Base-by-base conservation (phyloP, 1,284 basidiomycete genomes). In the Cerioporus squamosus region DNA sequence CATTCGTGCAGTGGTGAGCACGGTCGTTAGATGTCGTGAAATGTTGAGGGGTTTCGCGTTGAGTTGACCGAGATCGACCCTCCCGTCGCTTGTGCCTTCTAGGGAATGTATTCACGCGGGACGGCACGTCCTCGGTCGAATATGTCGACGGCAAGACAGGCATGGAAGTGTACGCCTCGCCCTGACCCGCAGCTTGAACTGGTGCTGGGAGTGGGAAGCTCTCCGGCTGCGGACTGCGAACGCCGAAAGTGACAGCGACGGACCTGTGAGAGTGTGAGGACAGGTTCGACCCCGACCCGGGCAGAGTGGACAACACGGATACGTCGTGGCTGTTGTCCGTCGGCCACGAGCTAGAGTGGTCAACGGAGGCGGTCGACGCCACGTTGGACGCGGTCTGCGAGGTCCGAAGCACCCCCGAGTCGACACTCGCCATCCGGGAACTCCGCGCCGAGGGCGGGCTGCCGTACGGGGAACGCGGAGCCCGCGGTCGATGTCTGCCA, bases 401-500 rank as follows among this genome's bases (percentile, higher is more conserved):
- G 10, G 54, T 59, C 12, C 61, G 62, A 18, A 45, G 40, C 2
- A 55, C 60, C 18, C 59, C 44, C 9, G 68, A 69, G 36, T 67
- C 69, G n/a, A 60, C 45, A 42, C 69, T 70, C 2, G 57, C 42
- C n/a, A 60, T 56, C 15, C 59, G 61, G 12, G 68, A 68, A 14
- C 62, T 55, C 14, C 62, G 62, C 15, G 51, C 62, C n/a, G 68
- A 64, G 5, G 66, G 56, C 6, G 57, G 39, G 31, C 46, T 48
- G 22, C 59, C 47, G 45, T 61, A 61, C 6, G 53, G 57, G 2
- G 56, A 44, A 9, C 53, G 53, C 17, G 42, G 26, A 17, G 42
- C 23, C 10, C 46, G 67, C 20, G 59, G 58, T 40, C 67, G 69
- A 45, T 67, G 68, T 48, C 75, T 68, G 18, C 79, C 79, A 68